Evolutionary conservation across 129 eudicot genomes (phyloP), one percentile per base, ranked within the genome.

Genomic region (Mikania micrantha): DNA sequence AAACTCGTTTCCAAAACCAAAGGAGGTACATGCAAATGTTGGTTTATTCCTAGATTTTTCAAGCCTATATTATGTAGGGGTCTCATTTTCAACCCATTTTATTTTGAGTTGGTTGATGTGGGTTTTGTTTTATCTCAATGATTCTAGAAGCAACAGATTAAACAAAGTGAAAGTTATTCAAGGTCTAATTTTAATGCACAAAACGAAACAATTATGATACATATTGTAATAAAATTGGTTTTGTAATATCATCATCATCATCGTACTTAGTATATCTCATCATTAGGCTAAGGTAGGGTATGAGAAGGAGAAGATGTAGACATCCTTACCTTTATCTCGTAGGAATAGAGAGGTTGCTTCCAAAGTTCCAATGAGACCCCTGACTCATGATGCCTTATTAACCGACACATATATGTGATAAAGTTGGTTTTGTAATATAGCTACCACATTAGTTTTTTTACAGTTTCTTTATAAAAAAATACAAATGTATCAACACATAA

Each of bases 1-100:
- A 64, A 75, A 68, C 64, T 56, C 64, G 56, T 17, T 75, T 81
- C 25, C 32, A 36, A 16, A 79, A 71, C 19, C 58, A 76, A 62
- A 77, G 71, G 50, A 87, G 91, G 97, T 73, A 73, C 24, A 2
- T 60, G 3, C 12, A 36, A 62, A 17, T 83, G 29, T 24, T 10
- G 41, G n/a, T 40, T 20, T 9, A 20, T 15, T n/a, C 28, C 1
- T 44, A 32, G 16, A 59, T 6, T 64, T 25, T 44, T n/a, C 15
- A 41, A 39, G 21, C 66, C 21, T 57, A 15, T 53, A 9, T 38
- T 64, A 13, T 24, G 11, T 25, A 42, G 38, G 2, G 5, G 28
- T 63, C 9, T n/a, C 31, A 24, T 9, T 11, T 21, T 63, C 10
- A 60, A 28, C 19, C 10, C 34, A 4, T 57, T 12, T 57, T 1